Evolutionary conservation across 768 basidiomycete genomes (phyloP).

Genomic region (Hygrophorus pudorinus): DNA sequence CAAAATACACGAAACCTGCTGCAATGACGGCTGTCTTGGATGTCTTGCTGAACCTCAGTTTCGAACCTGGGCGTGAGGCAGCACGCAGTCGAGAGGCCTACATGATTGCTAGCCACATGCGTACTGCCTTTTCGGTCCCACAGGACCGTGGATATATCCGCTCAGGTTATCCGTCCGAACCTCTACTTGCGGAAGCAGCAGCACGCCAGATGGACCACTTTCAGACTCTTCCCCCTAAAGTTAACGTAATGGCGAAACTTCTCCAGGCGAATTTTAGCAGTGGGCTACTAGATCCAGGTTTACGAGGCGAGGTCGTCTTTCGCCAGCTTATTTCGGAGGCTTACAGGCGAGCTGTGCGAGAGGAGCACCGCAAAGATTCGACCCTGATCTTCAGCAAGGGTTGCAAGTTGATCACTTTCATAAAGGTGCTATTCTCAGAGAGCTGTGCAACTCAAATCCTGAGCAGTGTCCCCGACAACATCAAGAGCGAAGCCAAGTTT

Average conservation of each 20-base stretch:
- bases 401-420: slow-evolving; percentile 13
- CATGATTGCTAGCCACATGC: slow-evolving; percentile 19
- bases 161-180: slow-evolving; percentile 24
- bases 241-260: slow-evolving; percentile 6
- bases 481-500: slow-evolving; percentile 3
- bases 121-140: slow-evolving; percentile 18
- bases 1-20: background rate
- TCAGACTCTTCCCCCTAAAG: background rate
- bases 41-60: slow-evolving; percentile 11
- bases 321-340: slow-evolving; percentile 17
- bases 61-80: slow-evolving; percentile 4
- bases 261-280: slow-evolving; percentile 1
- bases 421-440: slow-evolving; percentile 12
- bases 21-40: slow-evolving; percentile 9
- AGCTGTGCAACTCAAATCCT: slow-evolving; percentile 11
- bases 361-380: background rate
- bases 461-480: slow-evolving; percentile 14
- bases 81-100: slow-evolving; percentile 5
- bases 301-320: slow-evolving; percentile 16
- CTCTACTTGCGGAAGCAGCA: slow-evolving; percentile 24
- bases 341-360: slow-evolving; percentile 13
- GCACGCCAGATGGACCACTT: slow-evolving; percentile 2
- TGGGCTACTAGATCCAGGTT: slow-evolving; percentile 12
- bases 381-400: slow-evolving; percentile 11
- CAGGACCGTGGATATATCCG: slow-evolving; percentile 13